These are phyloP conservation scores for Magnusiomyces suaveolens DNA, from an alignment of 1,139 yeast genomes.

Conservation along the genomic window DNA sequence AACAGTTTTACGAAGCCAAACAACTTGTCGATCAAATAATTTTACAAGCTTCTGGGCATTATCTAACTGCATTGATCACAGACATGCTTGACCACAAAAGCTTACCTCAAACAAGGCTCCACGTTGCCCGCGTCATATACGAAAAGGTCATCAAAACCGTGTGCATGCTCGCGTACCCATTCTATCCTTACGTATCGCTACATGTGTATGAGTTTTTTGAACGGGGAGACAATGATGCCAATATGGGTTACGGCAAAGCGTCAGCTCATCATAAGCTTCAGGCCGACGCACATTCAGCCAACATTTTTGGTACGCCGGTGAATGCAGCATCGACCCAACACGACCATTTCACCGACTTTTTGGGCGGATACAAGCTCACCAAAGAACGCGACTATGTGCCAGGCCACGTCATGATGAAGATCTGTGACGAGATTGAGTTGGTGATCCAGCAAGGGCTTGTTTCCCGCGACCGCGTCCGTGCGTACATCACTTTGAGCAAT, in stretches of 20 bases:
- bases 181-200: background rate
- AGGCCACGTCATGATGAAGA: slow-evolving; percentile 1
- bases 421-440: background rate
- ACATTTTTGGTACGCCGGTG: background rate
- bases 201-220: background rate
- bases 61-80: background rate
- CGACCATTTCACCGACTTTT: background rate
- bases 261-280: background rate
- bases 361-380: background rate
- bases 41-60: background rate
- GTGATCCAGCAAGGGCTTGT: background rate
- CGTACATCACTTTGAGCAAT: background rate
- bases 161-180: slow-evolving; percentile 2
- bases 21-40: background rate
- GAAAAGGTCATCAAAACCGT: background rate
- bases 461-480: background rate
- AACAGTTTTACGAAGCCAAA: slow-evolving; percentile 1
- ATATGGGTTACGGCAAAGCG: background rate
- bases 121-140: background rate
- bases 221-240: background rate
- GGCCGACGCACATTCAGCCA: background rate
- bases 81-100: background rate
- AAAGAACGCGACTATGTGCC: background rate
- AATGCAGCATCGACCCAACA: background rate
- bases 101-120: background rate